phyloP scores from a whole-genome alignment of 345 rosid species.

The Hypericum perforatum region DNA sequence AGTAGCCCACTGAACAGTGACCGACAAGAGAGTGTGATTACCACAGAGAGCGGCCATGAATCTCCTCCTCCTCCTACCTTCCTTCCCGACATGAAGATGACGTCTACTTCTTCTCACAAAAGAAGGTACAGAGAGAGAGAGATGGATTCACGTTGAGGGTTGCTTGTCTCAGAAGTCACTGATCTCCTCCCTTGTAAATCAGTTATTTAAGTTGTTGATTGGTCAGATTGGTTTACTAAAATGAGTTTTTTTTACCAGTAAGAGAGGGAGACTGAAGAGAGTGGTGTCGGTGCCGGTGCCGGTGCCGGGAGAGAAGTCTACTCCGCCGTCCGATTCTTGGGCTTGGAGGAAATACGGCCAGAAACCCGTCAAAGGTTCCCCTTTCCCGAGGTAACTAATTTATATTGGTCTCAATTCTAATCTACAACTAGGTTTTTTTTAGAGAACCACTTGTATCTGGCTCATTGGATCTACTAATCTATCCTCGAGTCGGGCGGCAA shows the following conservation, averaged over 20 bases:
- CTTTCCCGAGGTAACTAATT: conserved; percentile 60
- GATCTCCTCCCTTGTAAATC: no score
- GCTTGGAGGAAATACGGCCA: conserved; percentile 99
- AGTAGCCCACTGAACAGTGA: neutral
- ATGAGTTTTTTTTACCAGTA: conserved; percentile 27
- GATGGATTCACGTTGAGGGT: no score
- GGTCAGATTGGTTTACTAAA: neutral
- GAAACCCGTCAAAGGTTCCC: conserved; percentile 95
- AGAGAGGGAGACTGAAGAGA: conserved; percentile 56
- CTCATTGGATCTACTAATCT: no score
- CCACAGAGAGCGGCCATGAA: neutral
- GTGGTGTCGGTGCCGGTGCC: conserved; percentile 82
- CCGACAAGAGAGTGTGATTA: neutral
- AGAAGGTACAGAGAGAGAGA: neutral
- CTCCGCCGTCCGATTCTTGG: conserved; percentile 89
- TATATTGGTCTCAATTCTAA: no score
- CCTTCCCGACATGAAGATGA: neutral
- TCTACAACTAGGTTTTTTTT: no score
- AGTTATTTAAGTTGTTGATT: neutral
- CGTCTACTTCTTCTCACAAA: conserved; percentile 6
- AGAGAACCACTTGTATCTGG: no score
- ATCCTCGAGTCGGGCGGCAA: no score
- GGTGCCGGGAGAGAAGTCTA: conserved; percentile 58
- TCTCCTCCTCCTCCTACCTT: conserved; percentile 2
- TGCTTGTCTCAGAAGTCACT: no score